phyloP scores from a whole-genome alignment of 2,329 filamentous ascomycete species.

The Alternaria tenuissima region DNA sequence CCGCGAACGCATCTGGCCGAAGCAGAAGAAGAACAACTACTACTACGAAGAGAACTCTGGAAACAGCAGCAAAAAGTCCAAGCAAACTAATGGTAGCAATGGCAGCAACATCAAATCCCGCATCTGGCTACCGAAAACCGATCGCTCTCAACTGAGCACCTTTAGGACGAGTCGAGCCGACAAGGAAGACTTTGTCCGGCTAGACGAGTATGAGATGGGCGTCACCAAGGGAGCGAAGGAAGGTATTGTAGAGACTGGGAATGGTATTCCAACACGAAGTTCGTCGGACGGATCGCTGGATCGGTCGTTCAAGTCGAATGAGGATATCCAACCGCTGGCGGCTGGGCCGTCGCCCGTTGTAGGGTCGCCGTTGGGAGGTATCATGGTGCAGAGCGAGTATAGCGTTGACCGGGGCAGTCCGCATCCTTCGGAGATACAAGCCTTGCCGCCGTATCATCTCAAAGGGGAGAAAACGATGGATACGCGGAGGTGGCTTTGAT shows the following conservation, averaged over 20 bases:
- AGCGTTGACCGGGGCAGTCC: not conserved
- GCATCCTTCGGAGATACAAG: not conserved
- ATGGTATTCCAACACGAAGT: not conserved
- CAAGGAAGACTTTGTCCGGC: conserved; percentile 9
- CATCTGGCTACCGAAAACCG: not conserved
- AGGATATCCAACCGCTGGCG: not conserved
- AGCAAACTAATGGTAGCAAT: not conserved
- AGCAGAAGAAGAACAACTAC: not conserved
- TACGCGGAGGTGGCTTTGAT: not conserved
- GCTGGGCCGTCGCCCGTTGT: not conserved
- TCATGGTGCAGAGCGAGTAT: conserved; percentile 5
- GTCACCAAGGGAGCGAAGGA: not conserved
- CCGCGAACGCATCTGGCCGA: conserved; percentile 6
- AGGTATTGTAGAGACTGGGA: not conserved
- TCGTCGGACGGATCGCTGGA: not conserved
- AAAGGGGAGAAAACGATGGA: not conserved
- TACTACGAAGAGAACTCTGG: not conserved
- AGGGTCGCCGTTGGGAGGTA: not conserved
- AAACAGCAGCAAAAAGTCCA: conserved; percentile 1
- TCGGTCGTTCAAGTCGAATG: conserved; percentile 1
- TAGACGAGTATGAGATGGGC: conserved; percentile 5
- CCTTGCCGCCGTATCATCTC: not conserved
- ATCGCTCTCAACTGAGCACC: conserved; percentile 1
- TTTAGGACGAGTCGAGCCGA: not conserved
- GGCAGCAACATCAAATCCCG: not conserved